Base-by-base conservation (phyloP, 441 rosid genomes). In the Jatropha multifida region DNA sequence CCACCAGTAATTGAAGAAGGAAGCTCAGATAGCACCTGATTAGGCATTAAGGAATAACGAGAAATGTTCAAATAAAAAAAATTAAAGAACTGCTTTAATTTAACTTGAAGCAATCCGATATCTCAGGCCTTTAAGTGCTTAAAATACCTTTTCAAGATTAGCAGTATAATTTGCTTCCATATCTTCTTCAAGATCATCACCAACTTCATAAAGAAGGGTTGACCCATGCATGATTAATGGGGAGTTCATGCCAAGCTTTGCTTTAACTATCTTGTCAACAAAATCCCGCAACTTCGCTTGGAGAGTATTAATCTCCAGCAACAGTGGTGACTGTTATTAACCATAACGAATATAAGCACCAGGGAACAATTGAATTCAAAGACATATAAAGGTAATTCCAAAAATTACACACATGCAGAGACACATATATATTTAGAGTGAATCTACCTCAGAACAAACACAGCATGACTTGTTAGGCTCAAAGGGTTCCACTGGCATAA, bases 401-500 rank as follows among this genome's bases (percentile, higher is more conserved):
- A 68, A 61, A 74, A 61, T 69, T 61, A 76, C 56, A 11, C 42
- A 11, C 42, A 15, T 4, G 59, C 51, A 42, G 41, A 41, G 42
- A 66, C 62, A 58, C 32, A 55, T 9, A 62, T 42, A 15, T 54
- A 32, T 32, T 32, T 32, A 32, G 20, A 6, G 7, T 54, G n/a
- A 72, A 63, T 64, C 70, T 90, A 96, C 99, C 95, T 92, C 84
- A 49, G 97, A 96, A 85, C 99, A 94, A 84, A 96, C 98, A 82
- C 90, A 92, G 81, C 99, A 96, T 61, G 97, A 83, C 69, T 87
- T 89, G 85, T 94, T 90, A 2, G 97, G 96, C 76, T 92, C 97
- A 80, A 77, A 92, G 78, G 98, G 99, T 80, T 92, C 94, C 72
- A 92, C 88, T 12, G 99, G 99, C 97, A 94, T 88, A 71, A 96